Conservation (phyloP, 345 rosid species). For the Geranium rotundifolium region DNA sequence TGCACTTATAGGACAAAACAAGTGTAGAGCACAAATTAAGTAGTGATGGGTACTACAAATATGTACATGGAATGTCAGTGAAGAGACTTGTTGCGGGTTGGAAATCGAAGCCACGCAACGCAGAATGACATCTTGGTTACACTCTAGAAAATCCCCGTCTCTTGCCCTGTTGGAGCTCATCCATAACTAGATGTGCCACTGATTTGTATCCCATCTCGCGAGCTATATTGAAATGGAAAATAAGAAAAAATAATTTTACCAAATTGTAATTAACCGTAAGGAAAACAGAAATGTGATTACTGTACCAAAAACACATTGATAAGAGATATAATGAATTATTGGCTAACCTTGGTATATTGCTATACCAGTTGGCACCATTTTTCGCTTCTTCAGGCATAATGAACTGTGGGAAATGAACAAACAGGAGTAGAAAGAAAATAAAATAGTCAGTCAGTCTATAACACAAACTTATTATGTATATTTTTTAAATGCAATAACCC, state of each 20-base stretch:
- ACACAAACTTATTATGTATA: too few species aligned
- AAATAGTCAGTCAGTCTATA: background rate
- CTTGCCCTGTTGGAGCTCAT: slow-evolving; percentile 15
- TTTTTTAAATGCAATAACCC: too few species aligned
- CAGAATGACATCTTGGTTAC: too few species aligned
- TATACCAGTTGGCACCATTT: slow-evolving; percentile 25
- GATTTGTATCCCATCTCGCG: slow-evolving; percentile 29
- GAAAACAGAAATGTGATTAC: background rate
- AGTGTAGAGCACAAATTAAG: too few species aligned
- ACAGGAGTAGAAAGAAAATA: background rate
- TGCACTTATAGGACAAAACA: too few species aligned
- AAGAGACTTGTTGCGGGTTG: too few species aligned
- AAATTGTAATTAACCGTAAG: background rate
- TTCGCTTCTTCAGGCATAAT: slow-evolving; percentile 23
- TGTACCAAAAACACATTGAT: too few species aligned
- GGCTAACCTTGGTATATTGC: slow-evolving; percentile 20
- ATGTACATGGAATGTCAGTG: too few species aligned
- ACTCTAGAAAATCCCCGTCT: too few species aligned
- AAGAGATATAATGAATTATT: too few species aligned
- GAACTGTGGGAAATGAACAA: slow-evolving; percentile 13
- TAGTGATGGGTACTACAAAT: too few species aligned
- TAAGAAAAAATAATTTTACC: background rate
- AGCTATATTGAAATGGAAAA: slow-evolving; percentile 9
- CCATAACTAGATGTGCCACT: slow-evolving; percentile 33
- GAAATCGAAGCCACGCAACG: too few species aligned